Conservation (phyloP, 192 early-diverging fungal species). For the Coemansia sp. region DNA sequence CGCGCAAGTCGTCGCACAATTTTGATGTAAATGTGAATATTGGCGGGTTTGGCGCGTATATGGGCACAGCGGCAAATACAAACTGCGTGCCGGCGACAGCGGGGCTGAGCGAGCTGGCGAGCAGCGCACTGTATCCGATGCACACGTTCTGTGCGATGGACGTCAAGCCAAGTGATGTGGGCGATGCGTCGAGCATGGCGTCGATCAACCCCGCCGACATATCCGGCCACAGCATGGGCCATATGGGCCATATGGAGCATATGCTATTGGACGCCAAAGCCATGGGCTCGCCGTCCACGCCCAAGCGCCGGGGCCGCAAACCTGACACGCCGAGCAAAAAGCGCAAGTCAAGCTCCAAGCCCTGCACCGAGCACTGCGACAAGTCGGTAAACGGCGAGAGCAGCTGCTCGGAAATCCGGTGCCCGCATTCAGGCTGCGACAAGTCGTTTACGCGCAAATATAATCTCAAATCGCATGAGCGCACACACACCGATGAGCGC, state of each 20-base stretch:
- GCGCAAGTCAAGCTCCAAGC: constrained; percentile 13
- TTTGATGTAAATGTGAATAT: constrained; percentile 16
- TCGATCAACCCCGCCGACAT: constrained; percentile 30
- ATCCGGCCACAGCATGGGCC: not conserved
- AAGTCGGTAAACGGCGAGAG: not conserved
- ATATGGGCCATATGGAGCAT: not conserved
- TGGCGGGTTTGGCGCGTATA: constrained; percentile 9
- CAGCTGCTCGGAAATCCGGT: constrained; percentile 49
- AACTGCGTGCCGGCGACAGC: not conserved
- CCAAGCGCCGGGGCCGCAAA: constrained; percentile 27
- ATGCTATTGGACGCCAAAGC: constrained; percentile 8
- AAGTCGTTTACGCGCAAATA: constrained; percentile 84
- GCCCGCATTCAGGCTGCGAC: constrained; percentile 72
- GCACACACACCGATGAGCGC: constrained; percentile 75
- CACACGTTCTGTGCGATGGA: constrained; percentile 9
- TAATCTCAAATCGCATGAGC: constrained; percentile 82
- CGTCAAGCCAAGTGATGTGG: not conserved
- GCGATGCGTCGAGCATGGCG: not conserved
- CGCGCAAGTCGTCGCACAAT: constrained; percentile 25
- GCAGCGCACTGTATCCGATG: constrained; percentile 9
- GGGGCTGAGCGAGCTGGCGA: constrained; percentile 7
- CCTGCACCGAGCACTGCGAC: constrained; percentile 6
- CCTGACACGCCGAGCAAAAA: constrained; percentile 12
- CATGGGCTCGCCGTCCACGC: not conserved
- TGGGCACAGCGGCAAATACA: constrained; percentile 1